These are phyloP conservation scores for Fusarium lyarnte DNA, from an alignment of 2,329 filamentous ascomycete genomes.

Conservation along the genomic window DNA sequence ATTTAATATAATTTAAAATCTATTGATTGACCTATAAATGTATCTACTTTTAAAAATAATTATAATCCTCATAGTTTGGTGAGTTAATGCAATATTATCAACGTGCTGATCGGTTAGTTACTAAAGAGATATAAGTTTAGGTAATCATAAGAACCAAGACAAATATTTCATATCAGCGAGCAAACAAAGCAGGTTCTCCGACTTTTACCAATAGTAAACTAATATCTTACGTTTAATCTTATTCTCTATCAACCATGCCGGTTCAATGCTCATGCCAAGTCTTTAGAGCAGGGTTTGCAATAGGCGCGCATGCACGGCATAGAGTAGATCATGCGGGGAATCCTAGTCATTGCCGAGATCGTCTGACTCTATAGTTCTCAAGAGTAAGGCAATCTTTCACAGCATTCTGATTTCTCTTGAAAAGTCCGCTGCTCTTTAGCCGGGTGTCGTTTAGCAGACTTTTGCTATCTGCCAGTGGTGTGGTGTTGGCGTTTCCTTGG, in stretches of 20 bases:
- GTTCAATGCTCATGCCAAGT: background rate
- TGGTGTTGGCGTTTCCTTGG: too few species aligned
- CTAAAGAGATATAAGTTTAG: too few species aligned
- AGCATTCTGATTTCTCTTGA: background rate
- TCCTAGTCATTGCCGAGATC: accelerated
- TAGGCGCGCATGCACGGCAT: background rate
- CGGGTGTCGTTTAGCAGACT: accelerated
- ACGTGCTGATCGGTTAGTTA: too few species aligned
- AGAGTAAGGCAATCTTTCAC: background rate
- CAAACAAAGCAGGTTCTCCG: accelerated
- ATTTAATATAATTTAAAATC: too few species aligned
- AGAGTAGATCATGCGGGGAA: background rate
- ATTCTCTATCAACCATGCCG: too few species aligned
- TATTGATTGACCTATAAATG: too few species aligned
- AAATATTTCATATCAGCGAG: accelerated
- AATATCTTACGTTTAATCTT: background rate
- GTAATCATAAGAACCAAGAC: background rate
- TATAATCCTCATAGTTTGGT: too few species aligned
- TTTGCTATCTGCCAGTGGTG: too few species aligned
- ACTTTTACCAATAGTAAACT: accelerated
- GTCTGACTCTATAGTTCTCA: background rate
- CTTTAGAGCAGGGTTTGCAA: background rate
- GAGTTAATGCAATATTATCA: too few species aligned
- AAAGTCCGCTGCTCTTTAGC: background rate
- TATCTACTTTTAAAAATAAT: too few species aligned